phyloP scores from a whole-genome alignment of 1,284 basidiomycete species.

The Leccinum solheimii region DNA sequence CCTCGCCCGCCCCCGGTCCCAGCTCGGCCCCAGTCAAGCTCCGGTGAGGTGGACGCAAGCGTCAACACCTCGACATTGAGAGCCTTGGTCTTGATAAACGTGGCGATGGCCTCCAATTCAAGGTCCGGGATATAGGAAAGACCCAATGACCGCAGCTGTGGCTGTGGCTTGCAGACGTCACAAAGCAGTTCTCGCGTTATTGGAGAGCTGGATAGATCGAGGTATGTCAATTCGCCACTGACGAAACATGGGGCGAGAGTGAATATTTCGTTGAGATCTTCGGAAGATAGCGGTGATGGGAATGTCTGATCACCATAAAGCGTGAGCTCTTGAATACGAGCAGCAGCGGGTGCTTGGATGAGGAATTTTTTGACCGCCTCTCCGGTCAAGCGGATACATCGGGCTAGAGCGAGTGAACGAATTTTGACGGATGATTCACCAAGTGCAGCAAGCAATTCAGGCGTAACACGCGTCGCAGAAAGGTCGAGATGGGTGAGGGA shows the following conservation, averaged over 20 bases:
- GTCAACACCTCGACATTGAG: constrained; percentile 85
- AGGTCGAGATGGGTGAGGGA: constrained; percentile 89
- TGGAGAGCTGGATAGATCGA: constrained; percentile 87
- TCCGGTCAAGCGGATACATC: constrained; percentile 84
- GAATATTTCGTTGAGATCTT: constrained; percentile 73
- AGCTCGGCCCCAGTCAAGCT: constrained; percentile 57
- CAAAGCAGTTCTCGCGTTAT: constrained; percentile 67
- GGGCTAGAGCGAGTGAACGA: constrained; percentile 81
- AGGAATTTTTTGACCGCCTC: constrained; percentile 79
- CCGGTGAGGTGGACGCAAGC: constrained; percentile 75
- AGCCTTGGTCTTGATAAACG: constrained; percentile 72
- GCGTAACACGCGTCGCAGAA: constrained; percentile 80
- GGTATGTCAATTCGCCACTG: constrained; percentile 76
- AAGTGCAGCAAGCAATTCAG: constrained; percentile 73
- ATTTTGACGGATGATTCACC: constrained; percentile 70
- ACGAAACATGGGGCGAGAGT: constrained; percentile 80
- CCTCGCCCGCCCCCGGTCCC: constrained; percentile 40
- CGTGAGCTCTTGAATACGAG: constrained; percentile 74
- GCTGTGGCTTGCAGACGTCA: constrained; percentile 63
- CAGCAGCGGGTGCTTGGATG: constrained; percentile 65
- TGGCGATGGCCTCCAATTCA: constrained; percentile 63
- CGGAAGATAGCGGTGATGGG: constrained; percentile 71
- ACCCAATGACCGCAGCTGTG: constrained; percentile 81
- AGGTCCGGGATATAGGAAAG: constrained; percentile 83
- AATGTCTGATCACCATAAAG: constrained; percentile 90